These are phyloP conservation scores for Acanthamoeba royreba DNA, from an alignment of 208 protist species.

Conservation along the genomic window DNA sequence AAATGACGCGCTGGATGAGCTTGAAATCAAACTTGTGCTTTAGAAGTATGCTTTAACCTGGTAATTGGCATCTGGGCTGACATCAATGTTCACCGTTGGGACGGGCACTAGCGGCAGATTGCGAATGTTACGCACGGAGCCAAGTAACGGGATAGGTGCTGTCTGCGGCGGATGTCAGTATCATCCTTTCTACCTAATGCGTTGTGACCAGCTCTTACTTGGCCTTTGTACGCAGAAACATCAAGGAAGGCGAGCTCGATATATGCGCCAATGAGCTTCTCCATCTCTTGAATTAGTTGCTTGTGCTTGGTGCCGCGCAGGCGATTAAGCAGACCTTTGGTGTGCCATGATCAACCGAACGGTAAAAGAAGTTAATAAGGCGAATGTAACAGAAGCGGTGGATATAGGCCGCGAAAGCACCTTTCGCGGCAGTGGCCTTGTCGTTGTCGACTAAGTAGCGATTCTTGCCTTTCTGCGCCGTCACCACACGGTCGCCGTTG, in stretches of 20 bases:
- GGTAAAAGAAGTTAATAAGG: not conserved
- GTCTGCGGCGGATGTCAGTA: too few species aligned
- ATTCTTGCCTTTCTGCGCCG: slow-evolving; percentile 14
- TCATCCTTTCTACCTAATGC: too few species aligned
- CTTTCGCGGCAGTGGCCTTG: slow-evolving; percentile 44
- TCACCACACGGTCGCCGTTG: slow-evolving; percentile 52
- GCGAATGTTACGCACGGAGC: not conserved
- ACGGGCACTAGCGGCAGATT: not conserved
- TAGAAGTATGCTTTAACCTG: not conserved
- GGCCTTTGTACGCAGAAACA: not conserved
- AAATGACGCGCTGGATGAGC: too few species aligned
- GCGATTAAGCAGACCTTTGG: not conserved
- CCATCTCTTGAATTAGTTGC: slow-evolving; percentile 46
- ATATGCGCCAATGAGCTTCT: slow-evolving; percentile 36
- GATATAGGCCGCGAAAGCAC: not conserved
- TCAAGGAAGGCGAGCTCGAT: slow-evolving; percentile 51
- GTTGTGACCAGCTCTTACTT: too few species aligned
- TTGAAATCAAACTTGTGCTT: too few species aligned
- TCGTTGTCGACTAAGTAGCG: slow-evolving; percentile 37
- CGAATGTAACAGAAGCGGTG: too few species aligned
- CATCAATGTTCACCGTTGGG: not conserved
- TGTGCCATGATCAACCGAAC: not conserved
- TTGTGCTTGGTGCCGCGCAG: not conserved
- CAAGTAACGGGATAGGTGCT: not conserved
- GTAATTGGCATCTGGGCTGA: not conserved